Evolutionary conservation across 73 alveolate species (phyloP).

Genomic region (Paramecium caudatum): DNA sequence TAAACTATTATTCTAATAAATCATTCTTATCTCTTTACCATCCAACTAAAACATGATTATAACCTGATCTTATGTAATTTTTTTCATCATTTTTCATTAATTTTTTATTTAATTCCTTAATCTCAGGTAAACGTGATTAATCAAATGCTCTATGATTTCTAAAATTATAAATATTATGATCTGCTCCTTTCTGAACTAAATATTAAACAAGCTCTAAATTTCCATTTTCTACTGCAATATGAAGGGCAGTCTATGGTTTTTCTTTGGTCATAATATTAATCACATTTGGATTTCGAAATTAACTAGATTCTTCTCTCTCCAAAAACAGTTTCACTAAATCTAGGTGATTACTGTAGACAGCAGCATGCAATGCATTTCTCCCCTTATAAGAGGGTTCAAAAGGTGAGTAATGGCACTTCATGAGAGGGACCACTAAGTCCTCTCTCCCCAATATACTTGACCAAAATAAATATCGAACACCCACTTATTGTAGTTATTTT

Average conservation of each 20-base stretch:
- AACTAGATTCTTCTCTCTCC: neutral
- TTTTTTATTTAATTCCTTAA: neutral
- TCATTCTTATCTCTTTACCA: neutral
- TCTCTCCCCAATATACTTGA: conserved; percentile 10
- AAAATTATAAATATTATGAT: neutral
- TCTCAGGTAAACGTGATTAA: neutral
- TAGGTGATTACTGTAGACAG: neutral
- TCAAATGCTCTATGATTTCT: neutral
- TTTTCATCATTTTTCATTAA: neutral
- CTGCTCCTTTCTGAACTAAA: conserved; percentile 19
- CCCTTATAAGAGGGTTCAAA: conserved; percentile 23
- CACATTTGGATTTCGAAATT: neutral
- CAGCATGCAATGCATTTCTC: conserved; percentile 10
- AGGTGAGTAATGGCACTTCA: neutral
- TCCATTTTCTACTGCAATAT: conserved; percentile 3
- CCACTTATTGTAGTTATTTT: neutral
- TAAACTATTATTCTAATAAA: neutral
- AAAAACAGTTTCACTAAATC: neutral
- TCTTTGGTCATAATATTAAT: conserved; percentile 4
- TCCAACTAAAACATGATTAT: conserved; percentile 2
- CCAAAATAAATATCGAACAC: conserved; percentile 3
- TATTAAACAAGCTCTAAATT: neutral
- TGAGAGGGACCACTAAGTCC: neutral
- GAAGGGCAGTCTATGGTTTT: neutral
- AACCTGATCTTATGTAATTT: conserved; percentile 9